Evolutionary conservation across 495 filamentous ascomycete species (phyloP).

Genomic region (Penicillium crystallinum): DNA sequence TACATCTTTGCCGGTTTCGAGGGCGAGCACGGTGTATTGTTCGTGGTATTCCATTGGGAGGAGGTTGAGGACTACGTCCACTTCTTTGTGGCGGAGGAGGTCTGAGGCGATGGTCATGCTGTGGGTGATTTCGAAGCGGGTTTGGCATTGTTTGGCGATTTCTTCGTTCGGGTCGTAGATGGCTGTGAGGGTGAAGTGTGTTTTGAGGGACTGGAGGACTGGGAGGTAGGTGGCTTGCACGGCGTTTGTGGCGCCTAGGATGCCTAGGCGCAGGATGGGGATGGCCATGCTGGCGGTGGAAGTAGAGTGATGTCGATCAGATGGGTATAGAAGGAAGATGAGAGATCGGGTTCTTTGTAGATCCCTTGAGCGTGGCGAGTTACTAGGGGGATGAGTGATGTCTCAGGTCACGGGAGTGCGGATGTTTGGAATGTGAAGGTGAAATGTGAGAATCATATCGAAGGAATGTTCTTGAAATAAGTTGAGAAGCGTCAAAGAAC

Average conservation of each 20-base stretch:
- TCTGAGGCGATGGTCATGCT: conserved; percentile 10
- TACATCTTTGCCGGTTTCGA: conserved; percentile 47
- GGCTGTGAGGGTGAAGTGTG: conserved; percentile 33
- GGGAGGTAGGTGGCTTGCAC: conserved; percentile 49
- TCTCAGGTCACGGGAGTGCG: background rate
- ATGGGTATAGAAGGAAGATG: background rate
- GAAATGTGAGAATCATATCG: background rate
- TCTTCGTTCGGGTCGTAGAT: conserved; percentile 36
- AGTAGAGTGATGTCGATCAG: background rate
- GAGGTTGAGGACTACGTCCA: conserved; percentile 50
- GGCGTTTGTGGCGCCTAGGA: conserved; percentile 42
- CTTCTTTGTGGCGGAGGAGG: conserved; percentile 17
- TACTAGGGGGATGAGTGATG: background rate
- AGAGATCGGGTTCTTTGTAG: background rate
- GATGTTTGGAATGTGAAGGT: background rate
- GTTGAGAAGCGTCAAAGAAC: background rate
- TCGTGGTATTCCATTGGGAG: conserved; percentile 49
- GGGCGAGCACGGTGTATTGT: conserved; percentile 42
- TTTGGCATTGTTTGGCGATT: conserved; percentile 7
- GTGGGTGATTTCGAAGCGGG: conserved; percentile 8
- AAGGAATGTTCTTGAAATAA: background rate
- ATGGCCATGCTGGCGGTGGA: background rate
- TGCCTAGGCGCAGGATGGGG: conserved; percentile 35
- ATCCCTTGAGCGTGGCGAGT: background rate
- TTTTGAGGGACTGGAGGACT: conserved; percentile 34